Conservation (phyloP, 2,329 filamentous ascomycete species). For the Ophiocordyceps unilateralis region DNA sequence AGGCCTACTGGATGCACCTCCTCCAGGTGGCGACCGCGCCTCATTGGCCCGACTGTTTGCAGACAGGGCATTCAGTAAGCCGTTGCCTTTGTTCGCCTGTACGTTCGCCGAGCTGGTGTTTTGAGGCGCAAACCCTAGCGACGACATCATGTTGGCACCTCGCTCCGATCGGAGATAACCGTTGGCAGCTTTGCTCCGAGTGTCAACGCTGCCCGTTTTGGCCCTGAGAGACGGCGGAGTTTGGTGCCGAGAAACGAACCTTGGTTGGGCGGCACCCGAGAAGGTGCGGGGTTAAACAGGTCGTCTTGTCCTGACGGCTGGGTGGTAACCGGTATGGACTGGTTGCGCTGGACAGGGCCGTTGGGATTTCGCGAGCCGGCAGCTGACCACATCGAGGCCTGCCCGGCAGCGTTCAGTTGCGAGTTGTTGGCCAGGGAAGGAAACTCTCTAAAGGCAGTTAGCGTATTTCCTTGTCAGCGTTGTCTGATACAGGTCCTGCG, state of each 20-base stretch:
- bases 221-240: conserved; percentile 25
- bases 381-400: conserved; percentile 37
- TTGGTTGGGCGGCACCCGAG: conserved; percentile 20
- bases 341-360: conserved; percentile 31
- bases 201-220: conserved; percentile 34
- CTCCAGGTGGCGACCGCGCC: conserved; percentile 28
- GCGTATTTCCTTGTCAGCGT: neutral
- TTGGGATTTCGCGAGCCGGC: conserved; percentile 29
- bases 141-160: conserved; percentile 31
- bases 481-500: neutral
- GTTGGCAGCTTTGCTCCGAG: conserved; percentile 40
- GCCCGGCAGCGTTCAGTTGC: conserved; percentile 30
- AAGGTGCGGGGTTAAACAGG: conserved; percentile 24
- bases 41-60: conserved; percentile 36
- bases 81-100: conserved; percentile 36
- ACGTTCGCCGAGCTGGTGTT: conserved; percentile 16
- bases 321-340: conserved; percentile 30
- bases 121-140: conserved; percentile 34
- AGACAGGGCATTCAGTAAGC: conserved; percentile 45
- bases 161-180: conserved; percentile 42
- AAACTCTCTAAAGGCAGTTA: conserved; percentile 33
- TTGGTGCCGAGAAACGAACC: conserved; percentile 32
- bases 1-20: conserved; percentile 11
- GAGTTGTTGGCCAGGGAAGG: conserved; percentile 46
- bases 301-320: conserved; percentile 34